Evolutionary conservation across 352 stramenopile genomes (phyloP).

Genomic region (Phytophthora quininea): DNA sequence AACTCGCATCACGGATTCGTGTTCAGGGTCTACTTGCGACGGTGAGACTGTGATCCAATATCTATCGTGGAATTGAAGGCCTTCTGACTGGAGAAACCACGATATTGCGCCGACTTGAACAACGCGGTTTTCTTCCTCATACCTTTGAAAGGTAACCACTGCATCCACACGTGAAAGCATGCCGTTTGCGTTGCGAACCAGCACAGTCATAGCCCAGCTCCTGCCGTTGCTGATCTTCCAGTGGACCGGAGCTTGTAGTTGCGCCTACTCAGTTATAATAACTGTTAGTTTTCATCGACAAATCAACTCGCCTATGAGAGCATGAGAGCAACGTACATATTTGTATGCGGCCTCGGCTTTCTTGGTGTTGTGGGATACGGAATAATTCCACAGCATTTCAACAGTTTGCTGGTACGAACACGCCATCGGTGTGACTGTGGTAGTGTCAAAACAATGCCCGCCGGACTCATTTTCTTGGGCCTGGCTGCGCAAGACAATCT

Average conservation of each 20-base stretch:
- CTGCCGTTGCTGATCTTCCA: neutral
- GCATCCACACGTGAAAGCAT: neutral
- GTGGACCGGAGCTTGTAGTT: no score
- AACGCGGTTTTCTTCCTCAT: neutral
- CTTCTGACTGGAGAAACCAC: constrained; percentile 7
- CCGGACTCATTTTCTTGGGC: neutral
- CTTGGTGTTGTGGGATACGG: neutral
- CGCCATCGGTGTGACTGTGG: neutral
- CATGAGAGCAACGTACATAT: neutral
- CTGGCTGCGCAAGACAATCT: neutral
- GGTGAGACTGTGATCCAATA: neutral
- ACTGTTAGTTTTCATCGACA: neutral
- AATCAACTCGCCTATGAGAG: no score
- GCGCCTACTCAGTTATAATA: neutral
- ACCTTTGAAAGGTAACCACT: neutral
- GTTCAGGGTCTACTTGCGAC: neutral
- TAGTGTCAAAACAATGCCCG: neutral
- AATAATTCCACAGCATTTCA: neutral
- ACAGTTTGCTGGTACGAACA: neutral
- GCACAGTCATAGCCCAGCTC: neutral
- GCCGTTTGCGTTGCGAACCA: neutral
- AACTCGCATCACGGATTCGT: constrained; percentile 1
- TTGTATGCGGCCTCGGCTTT: neutral
- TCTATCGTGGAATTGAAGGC: neutral
- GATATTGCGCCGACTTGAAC: neutral